These are phyloP conservation scores for Fusarium sp. DNA, from an alignment of 2,329 filamentous ascomycete genomes.

Conservation along the genomic window DNA sequence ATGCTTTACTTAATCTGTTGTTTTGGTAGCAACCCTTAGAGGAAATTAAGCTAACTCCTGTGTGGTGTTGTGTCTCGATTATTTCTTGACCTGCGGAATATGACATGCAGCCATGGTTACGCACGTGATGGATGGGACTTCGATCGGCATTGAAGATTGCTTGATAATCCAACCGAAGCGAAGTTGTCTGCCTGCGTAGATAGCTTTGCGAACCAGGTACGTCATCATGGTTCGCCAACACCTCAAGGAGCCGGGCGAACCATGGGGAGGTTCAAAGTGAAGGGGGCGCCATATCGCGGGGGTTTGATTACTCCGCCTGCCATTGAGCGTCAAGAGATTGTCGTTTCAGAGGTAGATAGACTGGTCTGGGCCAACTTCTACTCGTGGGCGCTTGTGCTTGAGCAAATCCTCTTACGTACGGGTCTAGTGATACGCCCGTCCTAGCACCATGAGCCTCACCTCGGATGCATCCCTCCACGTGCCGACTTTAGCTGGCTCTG, in stretches of 20 bases:
- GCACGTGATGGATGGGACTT: background rate
- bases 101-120: background rate
- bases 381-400: conserved; percentile 9
- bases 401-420: conserved; percentile 33
- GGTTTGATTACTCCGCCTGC: conserved; percentile 31
- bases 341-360: background rate
- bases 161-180: background rate
- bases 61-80: background rate
- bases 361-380: background rate
- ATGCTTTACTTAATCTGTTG: background rate
- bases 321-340: conserved; percentile 9
- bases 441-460: background rate
- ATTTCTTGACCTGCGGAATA: background rate
- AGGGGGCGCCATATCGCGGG: conserved; percentile 31
- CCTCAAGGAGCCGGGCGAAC: conserved; percentile 28
- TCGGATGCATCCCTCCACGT: background rate
- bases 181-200: background rate
- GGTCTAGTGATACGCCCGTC: background rate
- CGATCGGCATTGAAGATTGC: background rate
- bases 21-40: background rate
- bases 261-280: conserved; percentile 8
- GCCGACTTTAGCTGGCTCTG: background rate
- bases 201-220: conserved; percentile 9
- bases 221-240: conserved; percentile 34
- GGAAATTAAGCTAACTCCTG: background rate